Percentiles rank a stretch among this genome's conserved stretches.
These are phyloP conservation scores for Aspergillus carbonarius DNA, from an alignment of 2,329 filamentous ascomycete genomes.

Conservation along the genomic window DNA sequence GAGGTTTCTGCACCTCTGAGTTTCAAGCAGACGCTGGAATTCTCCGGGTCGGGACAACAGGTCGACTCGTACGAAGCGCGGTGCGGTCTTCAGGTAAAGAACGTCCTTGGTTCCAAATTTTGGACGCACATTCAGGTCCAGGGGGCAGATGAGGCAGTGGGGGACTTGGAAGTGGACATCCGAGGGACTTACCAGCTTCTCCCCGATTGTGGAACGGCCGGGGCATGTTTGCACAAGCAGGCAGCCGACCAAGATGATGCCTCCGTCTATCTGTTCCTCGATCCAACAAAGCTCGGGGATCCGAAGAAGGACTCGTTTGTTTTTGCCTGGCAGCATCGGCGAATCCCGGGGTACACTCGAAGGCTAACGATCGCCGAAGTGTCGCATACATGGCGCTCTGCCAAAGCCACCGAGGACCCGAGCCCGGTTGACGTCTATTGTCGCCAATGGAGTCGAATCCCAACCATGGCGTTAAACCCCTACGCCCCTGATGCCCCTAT, in stretches of 20 bases:
- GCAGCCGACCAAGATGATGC: slow-evolving; percentile 10
- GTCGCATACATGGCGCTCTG: slow-evolving; percentile 47
- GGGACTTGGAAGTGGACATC: slow-evolving; percentile 40
- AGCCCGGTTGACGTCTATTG: slow-evolving; percentile 30
- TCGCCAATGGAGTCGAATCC: slow-evolving; percentile 28
- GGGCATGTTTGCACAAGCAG: slow-evolving; percentile 54
- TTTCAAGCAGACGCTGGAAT: slow-evolving; percentile 31
- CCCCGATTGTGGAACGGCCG: slow-evolving; percentile 59
- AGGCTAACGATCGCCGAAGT: slow-evolving; percentile 50
- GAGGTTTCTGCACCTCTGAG: slow-evolving; percentile 44
- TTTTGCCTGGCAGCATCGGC: slow-evolving; percentile 52
- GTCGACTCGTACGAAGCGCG: slow-evolving; percentile 40
- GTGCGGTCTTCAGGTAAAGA: slow-evolving; percentile 40
- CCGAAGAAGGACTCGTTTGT: slow-evolving; percentile 55
- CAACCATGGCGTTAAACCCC: slow-evolving; percentile 20
- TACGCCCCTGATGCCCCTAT: slow-evolving; percentile 21
- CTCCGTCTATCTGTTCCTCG: slow-evolving; percentile 58
- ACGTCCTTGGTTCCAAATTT: slow-evolving; percentile 44
- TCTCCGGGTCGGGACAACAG: slow-evolving; percentile 36
- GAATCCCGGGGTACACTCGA: slow-evolving; percentile 48
- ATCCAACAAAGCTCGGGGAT: slow-evolving; percentile 52
- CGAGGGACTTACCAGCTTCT: slow-evolving; percentile 53
- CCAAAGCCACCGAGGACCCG: slow-evolving; percentile 15
- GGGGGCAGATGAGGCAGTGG: slow-evolving; percentile 27
- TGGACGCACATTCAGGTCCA: slow-evolving; percentile 46